Evolutionary conservation across 352 stramenopile species (phyloP).

Genomic region (Pythium biforme): DNA sequence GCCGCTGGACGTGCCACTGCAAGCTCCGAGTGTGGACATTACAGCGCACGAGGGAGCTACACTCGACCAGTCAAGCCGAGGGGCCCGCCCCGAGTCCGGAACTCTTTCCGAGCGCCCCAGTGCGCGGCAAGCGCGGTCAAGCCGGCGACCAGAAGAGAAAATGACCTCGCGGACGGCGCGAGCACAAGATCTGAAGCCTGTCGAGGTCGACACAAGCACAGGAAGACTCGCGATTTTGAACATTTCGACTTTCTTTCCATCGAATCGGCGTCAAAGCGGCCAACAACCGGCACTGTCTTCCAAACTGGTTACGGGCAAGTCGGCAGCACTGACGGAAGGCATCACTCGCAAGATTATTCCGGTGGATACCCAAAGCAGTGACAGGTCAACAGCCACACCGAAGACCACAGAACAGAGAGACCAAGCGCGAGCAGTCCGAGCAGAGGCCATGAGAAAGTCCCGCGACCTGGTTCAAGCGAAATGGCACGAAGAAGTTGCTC

Average conservation of each 20-base stretch:
- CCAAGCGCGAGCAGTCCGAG: background rate
- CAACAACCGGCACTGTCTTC: background rate
- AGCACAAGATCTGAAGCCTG: background rate
- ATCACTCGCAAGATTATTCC: conserved; percentile 7
- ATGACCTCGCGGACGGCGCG: background rate
- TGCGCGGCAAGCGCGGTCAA: background rate
- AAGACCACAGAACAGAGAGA: conserved; percentile 5
- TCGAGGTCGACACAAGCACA: background rate
- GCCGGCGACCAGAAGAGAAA: background rate
- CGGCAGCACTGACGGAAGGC: background rate
- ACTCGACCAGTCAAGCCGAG: no score
- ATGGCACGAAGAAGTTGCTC: conserved; percentile 4
- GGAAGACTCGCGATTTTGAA: conserved; percentile 6
- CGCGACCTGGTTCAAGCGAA: background rate
- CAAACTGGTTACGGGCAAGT: background rate
- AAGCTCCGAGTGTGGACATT: no score
- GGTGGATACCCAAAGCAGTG: background rate
- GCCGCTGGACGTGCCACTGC: no score
- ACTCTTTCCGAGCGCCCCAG: background rate
- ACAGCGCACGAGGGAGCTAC: no score
- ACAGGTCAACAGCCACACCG: background rate
- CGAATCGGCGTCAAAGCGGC: background rate
- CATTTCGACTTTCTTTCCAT: conserved; percentile 9
- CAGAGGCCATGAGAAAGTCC: background rate
- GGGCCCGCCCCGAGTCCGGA: no score